phyloP scores from a whole-genome alignment of 331 rosid species.

The Cucumis variabilis region DNA sequence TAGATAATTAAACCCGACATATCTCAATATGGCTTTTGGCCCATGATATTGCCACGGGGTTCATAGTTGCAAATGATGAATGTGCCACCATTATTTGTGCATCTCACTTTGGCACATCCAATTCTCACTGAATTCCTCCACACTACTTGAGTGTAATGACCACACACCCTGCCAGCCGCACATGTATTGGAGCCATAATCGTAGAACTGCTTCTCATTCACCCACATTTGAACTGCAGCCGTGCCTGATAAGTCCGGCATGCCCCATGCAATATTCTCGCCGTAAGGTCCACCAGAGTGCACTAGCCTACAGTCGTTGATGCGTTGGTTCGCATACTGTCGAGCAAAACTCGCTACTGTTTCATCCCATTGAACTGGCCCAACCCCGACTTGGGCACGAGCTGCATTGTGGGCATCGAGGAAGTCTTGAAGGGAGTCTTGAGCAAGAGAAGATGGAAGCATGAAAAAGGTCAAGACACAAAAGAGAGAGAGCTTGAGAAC shows the following conservation, averaged over 20 bases:
- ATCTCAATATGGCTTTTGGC: not conserved
- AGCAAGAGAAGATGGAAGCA: conserved; percentile 28
- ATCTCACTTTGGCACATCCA: conserved; percentile 26
- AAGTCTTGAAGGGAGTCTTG: conserved; percentile 53
- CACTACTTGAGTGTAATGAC: conserved; percentile 23
- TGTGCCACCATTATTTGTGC: not conserved
- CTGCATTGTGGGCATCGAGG: conserved; percentile 45
- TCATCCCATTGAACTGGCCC: conserved; percentile 42
- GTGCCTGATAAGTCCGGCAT: conserved; percentile 18
- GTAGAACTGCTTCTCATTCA: conserved; percentile 39
- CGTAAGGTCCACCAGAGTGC: conserved; percentile 43
- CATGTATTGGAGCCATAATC: conserved; percentile 34
- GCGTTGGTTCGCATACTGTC: conserved; percentile 38
- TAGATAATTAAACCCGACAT: not conserved
- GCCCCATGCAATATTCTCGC: conserved; percentile 54
- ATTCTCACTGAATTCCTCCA: conserved; percentile 18
- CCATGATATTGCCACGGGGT: not conserved
- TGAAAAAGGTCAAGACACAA: not conserved
- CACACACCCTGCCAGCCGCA: not conserved
- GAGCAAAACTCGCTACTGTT: conserved; percentile 40
- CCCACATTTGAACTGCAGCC: conserved; percentile 46
- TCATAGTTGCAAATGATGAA: conserved; percentile 21
- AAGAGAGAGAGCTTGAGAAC: conserved; percentile 9
- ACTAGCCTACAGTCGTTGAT: conserved; percentile 42
- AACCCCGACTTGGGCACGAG: conserved; percentile 36